A percentile compares a stretch with the other conserved stretches of the same genome.
These are phyloP conservation scores for Neonectria sp. DNA, from an alignment of 2,329 filamentous ascomycete species.

Conservation along the genomic window DNA sequence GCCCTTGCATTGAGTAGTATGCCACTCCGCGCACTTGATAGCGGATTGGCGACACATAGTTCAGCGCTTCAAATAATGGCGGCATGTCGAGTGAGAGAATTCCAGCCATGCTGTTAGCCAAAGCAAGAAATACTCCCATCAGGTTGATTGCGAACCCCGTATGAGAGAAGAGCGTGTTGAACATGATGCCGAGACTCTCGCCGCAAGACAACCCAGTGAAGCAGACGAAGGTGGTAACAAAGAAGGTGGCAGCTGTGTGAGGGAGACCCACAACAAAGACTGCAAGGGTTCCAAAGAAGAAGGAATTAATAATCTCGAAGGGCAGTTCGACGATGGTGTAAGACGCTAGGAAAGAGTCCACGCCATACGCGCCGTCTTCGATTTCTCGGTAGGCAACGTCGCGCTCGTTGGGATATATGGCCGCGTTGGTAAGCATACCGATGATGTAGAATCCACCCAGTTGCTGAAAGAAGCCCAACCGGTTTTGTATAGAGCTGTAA, in stretches of 20 bases:
- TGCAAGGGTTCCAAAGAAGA: constrained; percentile 75
- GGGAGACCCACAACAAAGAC: constrained; percentile 76
- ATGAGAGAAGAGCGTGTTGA: constrained; percentile 81
- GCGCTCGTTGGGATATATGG: constrained; percentile 78
- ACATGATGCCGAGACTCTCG: constrained; percentile 82
- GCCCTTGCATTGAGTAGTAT: constrained; percentile 71
- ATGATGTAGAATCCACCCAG: constrained; percentile 79
- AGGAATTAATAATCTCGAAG: constrained; percentile 75
- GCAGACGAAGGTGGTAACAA: constrained; percentile 75
- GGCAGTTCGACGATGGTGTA: constrained; percentile 80
- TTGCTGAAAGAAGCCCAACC: constrained; percentile 80
- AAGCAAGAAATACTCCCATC: constrained; percentile 76
- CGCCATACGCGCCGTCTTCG: constrained; percentile 78
- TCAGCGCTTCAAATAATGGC: constrained; percentile 73
- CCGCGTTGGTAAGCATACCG: constrained; percentile 84
- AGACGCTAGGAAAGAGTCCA: constrained; percentile 77
- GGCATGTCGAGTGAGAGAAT: constrained; percentile 79
- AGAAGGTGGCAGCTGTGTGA: constrained; percentile 73
- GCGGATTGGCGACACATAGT: constrained; percentile 79
- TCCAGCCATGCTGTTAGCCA: constrained; percentile 79
- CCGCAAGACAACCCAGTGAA: constrained; percentile 83
- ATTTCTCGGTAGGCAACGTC: constrained; percentile 84
- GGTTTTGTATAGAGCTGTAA: constrained; percentile 78
- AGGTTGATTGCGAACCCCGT: constrained; percentile 82
- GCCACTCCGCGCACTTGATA: constrained; percentile 77